Evolutionary conservation across 371 early-diverging fungal genomes (phyloP), one percentile per base, ranked within the genome.

Genomic region (Mucor circinelloides): DNA sequence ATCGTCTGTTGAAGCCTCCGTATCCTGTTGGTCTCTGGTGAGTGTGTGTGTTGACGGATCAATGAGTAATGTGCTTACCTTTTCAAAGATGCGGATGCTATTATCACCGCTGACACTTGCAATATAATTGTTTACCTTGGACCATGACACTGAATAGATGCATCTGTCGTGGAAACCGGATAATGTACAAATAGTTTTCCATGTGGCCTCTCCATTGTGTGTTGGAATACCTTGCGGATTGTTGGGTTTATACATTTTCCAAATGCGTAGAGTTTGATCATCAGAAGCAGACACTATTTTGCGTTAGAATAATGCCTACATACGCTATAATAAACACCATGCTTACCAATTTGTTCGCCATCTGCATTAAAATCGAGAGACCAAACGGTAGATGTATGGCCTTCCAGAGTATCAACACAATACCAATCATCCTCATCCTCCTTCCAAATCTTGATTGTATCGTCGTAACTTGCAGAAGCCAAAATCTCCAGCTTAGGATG

Each of bases 371-470:
- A 98, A 73, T 97, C 97, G 5, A 95, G 83, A 0, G 87, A 86
- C 99, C 99, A 98, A 3, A 98, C 96, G 0, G 98, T 98, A 15
- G 95, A 95, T 12, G 79, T 79, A 72, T 97, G 97, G 3, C 94
- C 98, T 17, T 85, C 72, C 25, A 98, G 81, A 4, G 93, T 92
- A 63, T 92, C 92, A 23, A 91, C 84, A 75, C 95, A 95, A 73
- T 89, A 92, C 98, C 98, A 99, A 79, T 99, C 98, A 70, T 96
- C 98, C 34, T 89, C 88, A 62, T 89, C 87, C 27, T 96, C 97
- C 34, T 85, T 82, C 96, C 97, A 99, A 36, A 99, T 87, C 73
- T 92, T 90, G 63, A 99, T 91, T 2, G 95, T 95, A 74, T 98
- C 95, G 67, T 99, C 99, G 72, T 99, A 98, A 70, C 93, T 93